Evolutionary conservation across 2,329 filamentous ascomycete species (phyloP).

Genomic region (Pseudovirgaria hyperparasitica): DNA sequence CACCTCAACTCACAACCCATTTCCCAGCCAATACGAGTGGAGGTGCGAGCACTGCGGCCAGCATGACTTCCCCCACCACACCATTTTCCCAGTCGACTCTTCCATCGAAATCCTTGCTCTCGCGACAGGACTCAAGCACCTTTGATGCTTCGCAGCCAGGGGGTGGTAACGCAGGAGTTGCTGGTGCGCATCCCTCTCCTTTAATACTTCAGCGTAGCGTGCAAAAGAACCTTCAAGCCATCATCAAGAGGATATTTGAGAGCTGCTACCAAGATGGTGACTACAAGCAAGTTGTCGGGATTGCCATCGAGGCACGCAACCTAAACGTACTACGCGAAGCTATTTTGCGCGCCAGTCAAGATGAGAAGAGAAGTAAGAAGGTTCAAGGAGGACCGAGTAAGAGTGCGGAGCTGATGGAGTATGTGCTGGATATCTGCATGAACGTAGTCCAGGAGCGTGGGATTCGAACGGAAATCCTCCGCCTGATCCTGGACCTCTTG

Average conservation of each 20-base stretch:
- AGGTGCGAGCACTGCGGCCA: slow-evolving; percentile 49
- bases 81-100: slow-evolving; percentile 90
- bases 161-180: slow-evolving; percentile 41
- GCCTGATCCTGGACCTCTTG: slow-evolving; percentile 86
- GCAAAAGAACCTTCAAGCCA: slow-evolving; percentile 64
- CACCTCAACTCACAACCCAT: slow-evolving; percentile 66
- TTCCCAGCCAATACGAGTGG: slow-evolving; percentile 58
- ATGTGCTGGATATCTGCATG: slow-evolving; percentile 92
- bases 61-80: slow-evolving; percentile 74
- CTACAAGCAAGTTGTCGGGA: slow-evolving; percentile 92
- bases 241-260: slow-evolving; percentile 85
- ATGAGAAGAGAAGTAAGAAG: slow-evolving; percentile 58
- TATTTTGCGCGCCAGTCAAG: slow-evolving; percentile 78
- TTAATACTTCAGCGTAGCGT: slow-evolving; percentile 62
- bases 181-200: slow-evolving; percentile 41
- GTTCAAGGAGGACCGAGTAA: slow-evolving; percentile 41
- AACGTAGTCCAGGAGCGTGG: slow-evolving; percentile 89
- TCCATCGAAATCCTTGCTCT: slow-evolving; percentile 90
- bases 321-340: slow-evolving; percentile 75
- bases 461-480: slow-evolving; percentile 60
- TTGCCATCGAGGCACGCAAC: slow-evolving; percentile 89
- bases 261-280: slow-evolving; percentile 74
- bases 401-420: slow-evolving; percentile 92
- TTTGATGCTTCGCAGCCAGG: slow-evolving; percentile 43
- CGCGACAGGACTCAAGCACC: slow-evolving; percentile 58